Evolutionary conservation across 2,329 filamentous ascomycete species (phyloP).

Genomic region (Dactylellina haptotyla): DNA sequence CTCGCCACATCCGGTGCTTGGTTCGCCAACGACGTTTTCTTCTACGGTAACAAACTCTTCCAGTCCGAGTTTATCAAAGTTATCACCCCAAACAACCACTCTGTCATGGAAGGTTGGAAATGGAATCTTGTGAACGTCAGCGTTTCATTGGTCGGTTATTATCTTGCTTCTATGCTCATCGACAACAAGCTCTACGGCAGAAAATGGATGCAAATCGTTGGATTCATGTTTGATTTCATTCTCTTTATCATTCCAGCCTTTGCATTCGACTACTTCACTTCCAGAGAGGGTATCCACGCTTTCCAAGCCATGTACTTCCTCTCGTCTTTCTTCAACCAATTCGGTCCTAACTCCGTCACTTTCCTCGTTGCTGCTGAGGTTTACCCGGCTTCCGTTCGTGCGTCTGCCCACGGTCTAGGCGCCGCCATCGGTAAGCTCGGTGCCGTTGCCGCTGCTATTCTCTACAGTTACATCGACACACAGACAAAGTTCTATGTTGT

Average conservation of each 20-base stretch:
- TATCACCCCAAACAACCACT: slow-evolving; percentile 74
- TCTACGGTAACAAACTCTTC: slow-evolving; percentile 99
- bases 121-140: slow-evolving; percentile 93
- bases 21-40: slow-evolving; percentile 98
- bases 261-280: slow-evolving; percentile 84
- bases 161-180: slow-evolving; percentile 82
- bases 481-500: slow-evolving; percentile 89
- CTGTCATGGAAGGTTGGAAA: slow-evolving; percentile 85
- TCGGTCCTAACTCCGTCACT: slow-evolving; percentile 93
- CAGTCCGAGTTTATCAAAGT: slow-evolving; percentile 88
- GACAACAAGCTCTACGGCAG: slow-evolving; percentile 97
- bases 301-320: slow-evolving; percentile 99
- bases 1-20: slow-evolving; percentile 86
- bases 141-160: slow-evolving; percentile 88
- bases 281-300: slow-evolving; percentile 75
- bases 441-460: slow-evolving; percentile 82
- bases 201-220: slow-evolving; percentile 94
- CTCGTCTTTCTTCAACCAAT: slow-evolving; percentile 98
- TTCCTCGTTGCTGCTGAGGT: slow-evolving; percentile 96
- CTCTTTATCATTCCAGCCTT: slow-evolving; percentile 93
- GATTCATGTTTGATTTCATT: slow-evolving; percentile 92
- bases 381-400: slow-evolving; percentile 93
- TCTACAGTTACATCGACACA: slow-evolving; percentile 93
- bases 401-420: slow-evolving; percentile 93
- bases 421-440: slow-evolving; percentile 89